Base-by-base conservation (phyloP, 176 grass and related monocot genomes). In the Carex myosuroides region DNA sequence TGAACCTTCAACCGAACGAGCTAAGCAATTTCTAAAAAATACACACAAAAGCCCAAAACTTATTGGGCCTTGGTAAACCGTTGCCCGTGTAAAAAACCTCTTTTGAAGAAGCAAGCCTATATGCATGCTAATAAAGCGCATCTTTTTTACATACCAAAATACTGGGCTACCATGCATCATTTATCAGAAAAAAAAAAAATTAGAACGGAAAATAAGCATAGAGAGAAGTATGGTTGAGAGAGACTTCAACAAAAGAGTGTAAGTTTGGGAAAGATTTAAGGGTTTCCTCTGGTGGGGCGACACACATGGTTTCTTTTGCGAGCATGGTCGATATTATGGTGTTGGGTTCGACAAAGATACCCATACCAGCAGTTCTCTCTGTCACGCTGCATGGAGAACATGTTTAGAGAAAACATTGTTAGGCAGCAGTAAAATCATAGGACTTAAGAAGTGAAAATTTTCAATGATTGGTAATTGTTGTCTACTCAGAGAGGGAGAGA, bases 281-380 rank as follows among this genome's bases (percentile, higher is more conserved):
- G 79, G 53, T 89, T 93, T 86, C 86, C 87, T 61, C 96, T 92
- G 8, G 91, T 92, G 33, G 93, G 96, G 79, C 93, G 91, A 61
- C 96, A 99, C 3, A 99, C 90, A 26, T 95, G 97, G 84, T 99
- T 99, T 44, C 89, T 85, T 89, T 91, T 99, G 81, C 83, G 87
- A n/a, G 97, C 91, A 9, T 99, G 97, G 9, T 92, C 93, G 0
- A 35, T 84, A 13, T 89, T 92, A 54, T 94, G 93, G 78, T 89
- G 90, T 79, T 99, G 93, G 60, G 93, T 94, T 20, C 97, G 91
- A 50, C 97, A 99, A 48, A 81, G 87, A 85, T 85, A 92, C 48
- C 97, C 97, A 21, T 96, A 99, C 97, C 93, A 96, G 85, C 93
- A 99, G 44, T 90, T 91, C 2, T 90, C 88, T 89, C 93, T 90